Evolutionary conservation across 371 early-diverging fungal genomes (phyloP).

Genomic region (Rhizopus delemar): DNA sequence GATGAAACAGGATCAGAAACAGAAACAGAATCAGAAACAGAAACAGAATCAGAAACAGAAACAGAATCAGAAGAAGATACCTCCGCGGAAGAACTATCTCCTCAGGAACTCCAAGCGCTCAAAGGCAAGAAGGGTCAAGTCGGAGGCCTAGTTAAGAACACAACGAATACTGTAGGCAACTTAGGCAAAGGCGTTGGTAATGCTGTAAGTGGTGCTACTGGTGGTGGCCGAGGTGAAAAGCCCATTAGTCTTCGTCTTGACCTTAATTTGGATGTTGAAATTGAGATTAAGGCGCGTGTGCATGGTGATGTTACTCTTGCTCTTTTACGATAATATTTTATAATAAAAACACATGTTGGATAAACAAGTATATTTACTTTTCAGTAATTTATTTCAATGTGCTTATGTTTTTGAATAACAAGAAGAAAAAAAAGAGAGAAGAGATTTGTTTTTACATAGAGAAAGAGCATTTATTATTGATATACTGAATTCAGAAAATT

Average conservation of each 20-base stretch:
- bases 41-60: conserved; percentile 13
- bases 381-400: not conserved
- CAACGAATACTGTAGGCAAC: conserved; percentile 22
- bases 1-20: conserved; percentile 9
- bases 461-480: too few species aligned
- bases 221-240: conserved; percentile 11
- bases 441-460: too few species aligned
- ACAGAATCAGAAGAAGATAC: conserved; percentile 11
- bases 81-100: conserved; percentile 10
- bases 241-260: conserved; percentile 38
- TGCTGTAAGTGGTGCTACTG: conserved; percentile 20
- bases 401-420: too few species aligned
- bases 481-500: conserved; percentile 1
- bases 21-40: conserved; percentile 11
- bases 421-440: too few species aligned
- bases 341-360: conserved; percentile 2
- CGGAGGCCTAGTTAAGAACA: conserved; percentile 7
- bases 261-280: conserved; percentile 38
- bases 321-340: conserved; percentile 22
- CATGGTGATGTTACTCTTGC: conserved; percentile 43
- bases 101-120: conserved; percentile 8
- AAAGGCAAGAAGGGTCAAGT: conserved; percentile 8
- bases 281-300: conserved; percentile 32
- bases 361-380: not conserved
- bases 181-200: conserved; percentile 8